Evolutionary conservation across 2,329 filamentous ascomycete genomes (phyloP), one percentile per base, ranked within the genome.

Genomic region (Trichoderma breve): DNA sequence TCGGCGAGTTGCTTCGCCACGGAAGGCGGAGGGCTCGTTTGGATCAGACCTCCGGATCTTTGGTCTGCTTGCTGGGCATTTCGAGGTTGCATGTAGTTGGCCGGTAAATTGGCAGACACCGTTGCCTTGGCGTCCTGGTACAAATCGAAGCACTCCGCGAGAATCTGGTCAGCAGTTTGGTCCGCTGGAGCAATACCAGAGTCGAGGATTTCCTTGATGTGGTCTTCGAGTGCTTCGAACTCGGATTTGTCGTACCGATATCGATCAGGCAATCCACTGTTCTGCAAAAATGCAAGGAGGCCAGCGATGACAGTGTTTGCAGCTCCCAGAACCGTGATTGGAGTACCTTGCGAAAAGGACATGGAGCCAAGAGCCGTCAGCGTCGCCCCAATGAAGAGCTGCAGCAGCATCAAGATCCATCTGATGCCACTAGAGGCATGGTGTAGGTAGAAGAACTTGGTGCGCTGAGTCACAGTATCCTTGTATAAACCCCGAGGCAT

Each of bases 201-300:
- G 73, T 87, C 83, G 47, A 88, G 81, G 5, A 88, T 78, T 73
- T 84, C 82, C 75, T 85, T 85, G 75, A 88, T 81, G 74, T 84
- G 81, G 72, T 87, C 84, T 74, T 87, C 85, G 32, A 87, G 79
- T 51, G 83, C 81, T 67, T 81, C 80, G 75, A 87, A 87, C 75
- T 87, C 84, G 32, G 83, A 81, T 74, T 83, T 83, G 75, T 88
- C 82, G 64, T 83, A 83, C 32, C 85, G 82, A 74, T 87, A 87
- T 8, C 86, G 79, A 73, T 87, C 84, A 3, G 86, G 86, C 21
- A 88, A 76, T 1, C 86, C 86, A 72, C 85, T 87, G 75, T 88
- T 88, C 77, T 87, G 85, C 71, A 88, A 75, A 18, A 88, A 79
- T 3, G 85, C 86, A 5, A 88, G 80, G 7, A 87, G 75, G 2